These are phyloP conservation scores for Croton laevigatus DNA, from an alignment of 441 rosid species.

Conservation along the genomic window DNA sequence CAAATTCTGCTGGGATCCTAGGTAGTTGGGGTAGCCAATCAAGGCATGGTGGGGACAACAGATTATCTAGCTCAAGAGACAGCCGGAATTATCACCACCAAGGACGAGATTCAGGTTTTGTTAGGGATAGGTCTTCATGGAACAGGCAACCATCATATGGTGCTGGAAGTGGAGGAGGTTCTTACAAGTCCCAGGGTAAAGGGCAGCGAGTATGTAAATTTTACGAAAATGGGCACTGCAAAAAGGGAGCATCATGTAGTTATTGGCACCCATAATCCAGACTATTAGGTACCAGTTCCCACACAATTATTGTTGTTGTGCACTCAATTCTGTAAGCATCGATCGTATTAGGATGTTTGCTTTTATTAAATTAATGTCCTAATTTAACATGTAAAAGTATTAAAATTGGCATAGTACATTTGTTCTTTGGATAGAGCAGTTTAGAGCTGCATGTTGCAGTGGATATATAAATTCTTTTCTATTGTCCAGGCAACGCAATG, in stretches of 20 bases:
- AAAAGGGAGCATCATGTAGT: constrained; percentile 79
- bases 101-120: constrained; percentile 41
- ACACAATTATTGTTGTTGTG: constrained; percentile 23
- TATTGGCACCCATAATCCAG: constrained; percentile 60
- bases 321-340: constrained; percentile 33
- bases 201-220: constrained; percentile 83
- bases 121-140: constrained; percentile 42
- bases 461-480: constrained; percentile 2
- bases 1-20: constrained; percentile 32
- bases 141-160: constrained; percentile 47
- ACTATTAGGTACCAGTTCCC: constrained; percentile 22
- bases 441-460: constrained; percentile 11
- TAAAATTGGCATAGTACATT: constrained; percentile 20
- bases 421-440: constrained; percentile 15
- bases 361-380: constrained; percentile 16
- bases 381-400: constrained; percentile 31
- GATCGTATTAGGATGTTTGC: constrained; percentile 29
- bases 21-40: constrained; percentile 48
- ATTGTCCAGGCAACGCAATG: not conserved
- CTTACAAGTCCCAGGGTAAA: constrained; percentile 56
- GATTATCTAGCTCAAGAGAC: constrained; percentile 41
- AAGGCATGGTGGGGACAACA: constrained; percentile 40
- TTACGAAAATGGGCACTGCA: constrained; percentile 76
- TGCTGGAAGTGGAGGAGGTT: constrained; percentile 51
- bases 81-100: constrained; percentile 32